Percentiles rank a stretch among this genome's conserved stretches.
phyloP scores from a whole-genome alignment of 768 basidiomycete species.

The Rhizopogon vinicolor region DNA sequence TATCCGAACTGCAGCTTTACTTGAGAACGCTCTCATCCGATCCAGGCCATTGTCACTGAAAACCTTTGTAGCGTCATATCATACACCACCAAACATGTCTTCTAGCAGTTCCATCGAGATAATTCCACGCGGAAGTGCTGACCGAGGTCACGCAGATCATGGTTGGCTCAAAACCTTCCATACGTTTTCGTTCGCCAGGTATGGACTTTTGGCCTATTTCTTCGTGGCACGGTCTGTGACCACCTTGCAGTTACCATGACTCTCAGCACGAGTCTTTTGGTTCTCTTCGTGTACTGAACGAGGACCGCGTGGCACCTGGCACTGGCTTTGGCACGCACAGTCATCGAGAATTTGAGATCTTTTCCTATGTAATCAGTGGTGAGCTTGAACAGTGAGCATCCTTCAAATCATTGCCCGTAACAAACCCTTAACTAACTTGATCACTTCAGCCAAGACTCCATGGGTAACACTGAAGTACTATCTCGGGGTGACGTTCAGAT shows the following conservation, averaged over 20 bases:
- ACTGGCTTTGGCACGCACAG: constrained; percentile 86
- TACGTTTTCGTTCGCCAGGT: constrained; percentile 75
- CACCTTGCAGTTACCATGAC: constrained; percentile 52
- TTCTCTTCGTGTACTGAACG: constrained; percentile 84
- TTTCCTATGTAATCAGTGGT: constrained; percentile 79
- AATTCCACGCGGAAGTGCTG: constrained; percentile 50
- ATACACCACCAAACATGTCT: constrained; percentile 9
- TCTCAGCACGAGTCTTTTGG: constrained; percentile 57
- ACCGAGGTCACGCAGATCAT: constrained; percentile 72
- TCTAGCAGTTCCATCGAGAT: constrained; percentile 28
- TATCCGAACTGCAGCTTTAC: neutral
- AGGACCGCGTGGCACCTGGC: constrained; percentile 73
- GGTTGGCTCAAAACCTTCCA: constrained; percentile 88
- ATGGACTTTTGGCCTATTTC: constrained; percentile 22
- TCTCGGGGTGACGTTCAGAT: constrained; percentile 88
- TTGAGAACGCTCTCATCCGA: neutral
- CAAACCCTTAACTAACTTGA: neutral
- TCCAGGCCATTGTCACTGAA: neutral
- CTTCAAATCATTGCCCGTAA: neutral
- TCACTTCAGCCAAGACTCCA: constrained; percentile 70
- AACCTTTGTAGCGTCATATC: neutral
- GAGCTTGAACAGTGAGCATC: constrained; percentile 72
- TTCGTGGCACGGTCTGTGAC: constrained; percentile 10
- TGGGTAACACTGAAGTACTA: constrained; percentile 88
- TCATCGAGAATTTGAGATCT: constrained; percentile 88